Evolutionary conservation across 495 filamentous ascomycete species (phyloP).

Genomic region (Annulohypoxylon nitens): DNA sequence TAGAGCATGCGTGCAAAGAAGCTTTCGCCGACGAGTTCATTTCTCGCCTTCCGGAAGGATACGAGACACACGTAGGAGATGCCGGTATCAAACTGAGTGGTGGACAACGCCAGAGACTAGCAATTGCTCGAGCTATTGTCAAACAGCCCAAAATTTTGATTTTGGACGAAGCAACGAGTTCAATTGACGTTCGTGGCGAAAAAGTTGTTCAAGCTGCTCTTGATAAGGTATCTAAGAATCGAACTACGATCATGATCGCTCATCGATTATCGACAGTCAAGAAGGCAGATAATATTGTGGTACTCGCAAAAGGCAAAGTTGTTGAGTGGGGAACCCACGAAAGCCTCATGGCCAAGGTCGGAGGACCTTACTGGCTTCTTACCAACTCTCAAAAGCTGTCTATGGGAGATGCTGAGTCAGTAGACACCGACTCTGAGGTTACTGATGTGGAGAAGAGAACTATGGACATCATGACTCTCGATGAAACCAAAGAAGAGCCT

Average conservation of each 20-base stretch:
- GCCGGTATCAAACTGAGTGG: conserved; percentile 71
- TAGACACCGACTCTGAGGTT: conserved; percentile 41
- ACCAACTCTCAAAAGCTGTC: conserved; percentile 65
- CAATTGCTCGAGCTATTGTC: conserved; percentile 78
- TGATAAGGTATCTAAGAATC: conserved; percentile 64
- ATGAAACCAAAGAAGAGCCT: conserved; percentile 40
- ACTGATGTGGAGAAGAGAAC: conserved; percentile 57
- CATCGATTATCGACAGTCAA: conserved; percentile 71
- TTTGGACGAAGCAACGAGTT: conserved; percentile 83
- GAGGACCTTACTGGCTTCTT: conserved; percentile 67
- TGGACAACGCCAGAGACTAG: conserved; percentile 74
- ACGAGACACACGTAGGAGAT: conserved; percentile 73
- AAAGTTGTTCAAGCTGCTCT: conserved; percentile 70
- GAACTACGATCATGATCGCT: conserved; percentile 74
- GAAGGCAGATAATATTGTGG: conserved; percentile 75
- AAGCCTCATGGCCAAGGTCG: conserved; percentile 69
- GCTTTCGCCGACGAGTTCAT: conserved; percentile 75
- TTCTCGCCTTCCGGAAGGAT: conserved; percentile 69
- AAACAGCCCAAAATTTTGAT: conserved; percentile 85
- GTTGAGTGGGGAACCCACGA: conserved; percentile 79
- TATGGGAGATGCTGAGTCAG: conserved; percentile 42
- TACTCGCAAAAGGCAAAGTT: conserved; percentile 68
- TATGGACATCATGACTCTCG: conserved; percentile 54
- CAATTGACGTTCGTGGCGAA: conserved; percentile 70
- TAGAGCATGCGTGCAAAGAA: conserved; percentile 71